Conservation (phyloP, 495 filamentous ascomycete species). For the Lophiostoma macrostomum region DNA sequence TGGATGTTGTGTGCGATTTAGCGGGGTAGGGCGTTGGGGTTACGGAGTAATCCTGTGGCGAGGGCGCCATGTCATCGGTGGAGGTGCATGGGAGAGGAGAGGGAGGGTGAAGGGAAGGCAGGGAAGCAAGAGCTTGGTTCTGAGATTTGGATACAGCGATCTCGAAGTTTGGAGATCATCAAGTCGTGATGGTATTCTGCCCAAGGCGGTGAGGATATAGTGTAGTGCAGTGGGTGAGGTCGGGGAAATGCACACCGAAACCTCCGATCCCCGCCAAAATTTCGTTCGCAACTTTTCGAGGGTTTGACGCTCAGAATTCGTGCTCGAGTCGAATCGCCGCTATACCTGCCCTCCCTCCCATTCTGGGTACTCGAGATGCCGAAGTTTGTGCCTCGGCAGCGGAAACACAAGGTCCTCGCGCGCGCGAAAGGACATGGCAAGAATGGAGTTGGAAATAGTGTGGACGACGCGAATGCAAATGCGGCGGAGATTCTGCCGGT, state of each 20-base stretch:
- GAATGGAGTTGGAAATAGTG: slow-evolving; percentile 25
- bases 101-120: too few relatives aligned
- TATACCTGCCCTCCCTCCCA: too few relatives aligned
- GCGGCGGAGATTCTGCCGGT: slow-evolving; percentile 64
- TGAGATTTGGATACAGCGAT: too few relatives aligned
- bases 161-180: too few relatives aligned
- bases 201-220: too few relatives aligned
- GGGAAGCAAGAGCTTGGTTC: too few relatives aligned
- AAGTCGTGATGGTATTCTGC: too few relatives aligned
- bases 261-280: slow-evolving; percentile 31
- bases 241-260: slow-evolving; percentile 19
- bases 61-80: slow-evolving; percentile 15
- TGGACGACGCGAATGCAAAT: slow-evolving; percentile 75
- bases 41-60: slow-evolving; percentile 4
- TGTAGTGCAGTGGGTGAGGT: too few relatives aligned
- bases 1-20: slow-evolving; percentile 61
- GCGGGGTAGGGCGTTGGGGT: slow-evolving; percentile 66
- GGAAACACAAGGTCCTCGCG: slow-evolving; percentile 71
- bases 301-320: too few relatives aligned
- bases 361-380: too few relatives aligned
- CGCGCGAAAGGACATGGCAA: slow-evolving; percentile 44
- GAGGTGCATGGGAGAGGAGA: too few relatives aligned
- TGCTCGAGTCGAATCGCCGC: too few relatives aligned
- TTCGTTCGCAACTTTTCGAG: slow-evolving; percentile 3
- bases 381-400: slow-evolving; percentile 73